These are phyloP conservation scores for Lachancea mirantina DNA, from an alignment of 805 yeast species.

Conservation along the genomic window DNA sequence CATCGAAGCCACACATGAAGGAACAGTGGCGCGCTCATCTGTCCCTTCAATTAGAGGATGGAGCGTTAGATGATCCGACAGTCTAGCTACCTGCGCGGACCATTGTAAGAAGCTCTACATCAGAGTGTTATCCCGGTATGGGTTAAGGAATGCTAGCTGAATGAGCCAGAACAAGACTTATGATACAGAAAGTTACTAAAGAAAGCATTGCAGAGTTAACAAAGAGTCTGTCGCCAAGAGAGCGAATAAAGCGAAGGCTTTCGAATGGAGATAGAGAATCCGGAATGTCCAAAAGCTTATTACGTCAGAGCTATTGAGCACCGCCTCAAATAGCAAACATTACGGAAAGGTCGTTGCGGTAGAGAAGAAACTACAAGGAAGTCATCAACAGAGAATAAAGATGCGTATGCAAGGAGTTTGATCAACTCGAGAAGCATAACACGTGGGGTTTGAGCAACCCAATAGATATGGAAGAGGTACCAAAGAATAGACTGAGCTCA, in stretches of 20 bases:
- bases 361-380: slow-evolving; percentile 9
- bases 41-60: no score
- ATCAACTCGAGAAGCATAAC: slow-evolving; percentile 11
- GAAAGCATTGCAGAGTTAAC: slow-evolving; percentile 2
- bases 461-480: slow-evolving; percentile 1
- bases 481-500: slow-evolving; percentile 6
- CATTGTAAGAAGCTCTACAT: no score
- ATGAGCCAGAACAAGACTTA: background rate
- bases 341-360: slow-evolving; percentile 2
- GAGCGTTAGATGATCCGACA: no score
- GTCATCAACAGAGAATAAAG: slow-evolving; percentile 4
- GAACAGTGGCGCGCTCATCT: no score
- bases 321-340: background rate
- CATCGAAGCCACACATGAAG: no score
- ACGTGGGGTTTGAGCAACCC: slow-evolving; percentile 7
- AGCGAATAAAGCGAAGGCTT: slow-evolving; percentile 1
- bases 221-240: background rate
- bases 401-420: slow-evolving; percentile 9
- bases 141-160: no score
- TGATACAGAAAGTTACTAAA: background rate
- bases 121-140: no score
- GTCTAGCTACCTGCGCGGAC: no score
- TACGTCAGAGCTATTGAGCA: slow-evolving; percentile 1
- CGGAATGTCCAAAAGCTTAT: background rate
- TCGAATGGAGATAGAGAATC: background rate